A percentile compares a stretch with the other conserved stretches of the same genome.
Conservation (phyloP, 2,329 filamentous ascomycete genomes). For the Ophiostoma pallidulum region DNA sequence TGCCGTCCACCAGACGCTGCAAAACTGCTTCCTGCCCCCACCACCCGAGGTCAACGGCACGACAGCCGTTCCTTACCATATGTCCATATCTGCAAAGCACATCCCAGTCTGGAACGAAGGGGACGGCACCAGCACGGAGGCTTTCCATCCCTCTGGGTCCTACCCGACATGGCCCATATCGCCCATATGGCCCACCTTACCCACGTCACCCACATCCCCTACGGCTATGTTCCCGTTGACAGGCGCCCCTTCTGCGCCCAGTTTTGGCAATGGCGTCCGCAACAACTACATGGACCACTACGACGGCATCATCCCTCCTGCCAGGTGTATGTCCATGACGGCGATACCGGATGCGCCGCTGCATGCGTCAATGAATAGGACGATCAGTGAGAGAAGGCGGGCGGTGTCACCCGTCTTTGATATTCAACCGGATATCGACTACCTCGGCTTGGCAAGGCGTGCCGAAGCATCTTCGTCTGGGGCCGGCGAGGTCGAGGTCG, state of each 20-base stretch:
- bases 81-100: conserved; percentile 33
- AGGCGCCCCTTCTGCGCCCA: background rate
- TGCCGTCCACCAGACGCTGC: conserved; percentile 61
- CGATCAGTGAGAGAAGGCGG: background rate
- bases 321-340: conserved; percentile 12
- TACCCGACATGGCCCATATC: background rate
- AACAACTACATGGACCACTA: background rate
- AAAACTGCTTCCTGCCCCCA: conserved; percentile 46
- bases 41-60: conserved; percentile 53
- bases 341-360: background rate
- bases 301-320: background rate
- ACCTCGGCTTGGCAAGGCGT: conserved; percentile 36
- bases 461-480: conserved; percentile 2
- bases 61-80: conserved; percentile 46
- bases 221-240: too few relatives aligned
- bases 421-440: conserved; percentile 48
- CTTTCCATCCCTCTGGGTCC: too few relatives aligned
- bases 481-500: conserved; percentile 2
- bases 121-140: background rate
- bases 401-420: conserved; percentile 22
- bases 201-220: background rate
- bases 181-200: background rate
- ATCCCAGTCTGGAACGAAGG: conserved; percentile 38
- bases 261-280: background rate
- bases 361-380: background rate